Percentiles rank a stretch among this genome's conserved stretches.
Evolutionary conservation across 1,284 basidiomycete species (phyloP).

Genomic region (Leucoagaricus sp.): DNA sequence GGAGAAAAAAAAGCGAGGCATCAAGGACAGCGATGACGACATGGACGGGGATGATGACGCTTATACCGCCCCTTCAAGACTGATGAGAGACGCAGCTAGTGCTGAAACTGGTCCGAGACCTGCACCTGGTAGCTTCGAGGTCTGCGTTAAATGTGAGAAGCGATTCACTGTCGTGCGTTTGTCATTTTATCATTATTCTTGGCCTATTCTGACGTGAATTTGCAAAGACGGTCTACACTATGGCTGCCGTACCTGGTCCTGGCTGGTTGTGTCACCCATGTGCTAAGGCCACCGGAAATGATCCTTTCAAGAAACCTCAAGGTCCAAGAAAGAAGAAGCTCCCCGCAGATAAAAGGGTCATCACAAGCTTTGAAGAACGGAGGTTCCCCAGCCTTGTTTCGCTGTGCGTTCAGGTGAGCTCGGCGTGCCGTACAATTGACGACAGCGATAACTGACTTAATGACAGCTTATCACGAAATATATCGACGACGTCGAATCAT

Average conservation of each 20-base stretch:
- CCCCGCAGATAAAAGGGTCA: conserved; percentile 58
- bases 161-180: conserved; percentile 87
- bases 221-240: conserved; percentile 80
- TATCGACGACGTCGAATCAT: conserved; percentile 88
- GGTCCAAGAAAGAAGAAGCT: conserved; percentile 62
- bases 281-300: conserved; percentile 70
- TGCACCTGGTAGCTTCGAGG: conserved; percentile 77
- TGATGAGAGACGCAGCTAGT: conserved; percentile 41
- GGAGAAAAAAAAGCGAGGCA: conserved; percentile 48
- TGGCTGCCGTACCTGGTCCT: conserved; percentile 65
- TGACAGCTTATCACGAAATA: conserved; percentile 78
- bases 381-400: conserved; percentile 72
- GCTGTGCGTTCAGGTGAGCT: conserved; percentile 74
- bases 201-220: background rate
- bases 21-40: conserved; percentile 49
- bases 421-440: background rate
- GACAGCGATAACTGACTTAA: background rate
- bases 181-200: background rate
- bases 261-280: conserved; percentile 84
- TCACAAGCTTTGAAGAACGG: conserved; percentile 71
- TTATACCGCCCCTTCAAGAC: conserved; percentile 59
- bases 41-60: conserved; percentile 37
- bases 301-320: conserved; percentile 82
- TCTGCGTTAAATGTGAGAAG: conserved; percentile 81
- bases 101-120: conserved; percentile 47